A percentile compares a stretch with the other conserved stretches of the same genome.
Conservation (phyloP, 345 rosid genomes). For the Balakata baccata region DNA sequence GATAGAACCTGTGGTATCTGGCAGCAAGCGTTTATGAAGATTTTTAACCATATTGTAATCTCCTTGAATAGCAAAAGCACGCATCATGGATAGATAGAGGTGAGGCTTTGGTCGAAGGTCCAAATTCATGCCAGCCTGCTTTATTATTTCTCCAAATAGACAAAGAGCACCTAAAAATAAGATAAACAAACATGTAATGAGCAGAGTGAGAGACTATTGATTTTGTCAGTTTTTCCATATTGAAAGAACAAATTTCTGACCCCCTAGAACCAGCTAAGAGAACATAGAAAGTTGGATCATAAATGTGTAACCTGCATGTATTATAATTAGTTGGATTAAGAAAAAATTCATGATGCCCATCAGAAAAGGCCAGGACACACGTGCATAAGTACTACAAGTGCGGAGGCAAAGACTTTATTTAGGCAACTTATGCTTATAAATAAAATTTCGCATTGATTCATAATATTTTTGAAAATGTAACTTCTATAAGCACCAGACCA, state of each 20-base stretch:
- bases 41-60: conserved; percentile 54
- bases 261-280: neutral
- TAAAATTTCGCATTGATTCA: neutral
- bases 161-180: conserved; percentile 57
- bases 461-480: neutral
- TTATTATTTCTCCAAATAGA: conserved; percentile 70
- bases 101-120: conserved; percentile 68
- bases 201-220: neutral
- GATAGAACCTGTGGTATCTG: conserved; percentile 65
- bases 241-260: neutral
- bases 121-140: conserved; percentile 46
- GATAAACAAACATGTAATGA: conserved; percentile 12
- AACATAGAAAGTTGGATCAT: neutral
- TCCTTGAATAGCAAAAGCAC: conserved; percentile 55
- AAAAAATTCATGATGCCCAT: neutral
- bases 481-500: neutral
- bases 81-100: conserved; percentile 75
- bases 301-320: neutral
- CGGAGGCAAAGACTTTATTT: neutral
- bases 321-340: neutral
- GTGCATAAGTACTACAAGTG: neutral
- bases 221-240: neutral
- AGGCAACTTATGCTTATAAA: neutral
- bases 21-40: conserved; percentile 55
- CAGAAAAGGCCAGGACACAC: neutral